These are phyloP conservation scores for Paraleonurus japonicus DNA, from an alignment of 257 asterid genomes.

Conservation along the genomic window DNA sequence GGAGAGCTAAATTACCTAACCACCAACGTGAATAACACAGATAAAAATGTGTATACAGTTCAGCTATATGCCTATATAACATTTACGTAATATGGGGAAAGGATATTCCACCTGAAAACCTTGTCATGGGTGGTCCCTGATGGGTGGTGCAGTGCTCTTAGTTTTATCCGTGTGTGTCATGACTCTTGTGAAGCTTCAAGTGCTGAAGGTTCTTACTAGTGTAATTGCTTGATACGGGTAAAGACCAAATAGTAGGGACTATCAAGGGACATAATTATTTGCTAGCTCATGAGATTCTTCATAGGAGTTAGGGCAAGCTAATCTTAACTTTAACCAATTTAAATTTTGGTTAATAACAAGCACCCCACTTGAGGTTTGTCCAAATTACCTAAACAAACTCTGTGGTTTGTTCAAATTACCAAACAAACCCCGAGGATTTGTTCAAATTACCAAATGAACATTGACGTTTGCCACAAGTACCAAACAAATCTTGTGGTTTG, in stretches of 20 bases:
- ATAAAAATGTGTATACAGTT: background rate
- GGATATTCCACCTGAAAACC: background rate
- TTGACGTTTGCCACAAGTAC: background rate
- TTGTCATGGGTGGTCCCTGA: background rate
- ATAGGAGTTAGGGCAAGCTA: background rate
- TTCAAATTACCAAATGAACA: background rate
- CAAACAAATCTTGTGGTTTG: background rate
- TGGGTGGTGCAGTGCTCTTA: background rate
- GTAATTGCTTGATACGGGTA: background rate
- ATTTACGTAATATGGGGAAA: background rate
- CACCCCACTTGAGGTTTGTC: background rate
- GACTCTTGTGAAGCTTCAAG: background rate
- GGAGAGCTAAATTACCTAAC: background rate
- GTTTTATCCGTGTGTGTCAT: background rate
- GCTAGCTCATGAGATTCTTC: background rate
- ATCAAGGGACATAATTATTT: background rate
- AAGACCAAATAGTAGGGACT: conserved; percentile 1
- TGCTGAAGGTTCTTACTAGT: background rate
- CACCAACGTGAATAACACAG: background rate
- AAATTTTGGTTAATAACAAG: no score
- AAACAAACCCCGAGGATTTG: no score
- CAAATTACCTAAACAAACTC: background rate
- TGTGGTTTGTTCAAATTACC: background rate
- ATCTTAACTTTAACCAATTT: background rate
- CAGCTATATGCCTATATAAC: background rate